A percentile compares a stretch with the other conserved stretches of the same genome.
Conservation (phyloP, 345 rosid genomes). For the Eutrema heterophyllum region DNA sequence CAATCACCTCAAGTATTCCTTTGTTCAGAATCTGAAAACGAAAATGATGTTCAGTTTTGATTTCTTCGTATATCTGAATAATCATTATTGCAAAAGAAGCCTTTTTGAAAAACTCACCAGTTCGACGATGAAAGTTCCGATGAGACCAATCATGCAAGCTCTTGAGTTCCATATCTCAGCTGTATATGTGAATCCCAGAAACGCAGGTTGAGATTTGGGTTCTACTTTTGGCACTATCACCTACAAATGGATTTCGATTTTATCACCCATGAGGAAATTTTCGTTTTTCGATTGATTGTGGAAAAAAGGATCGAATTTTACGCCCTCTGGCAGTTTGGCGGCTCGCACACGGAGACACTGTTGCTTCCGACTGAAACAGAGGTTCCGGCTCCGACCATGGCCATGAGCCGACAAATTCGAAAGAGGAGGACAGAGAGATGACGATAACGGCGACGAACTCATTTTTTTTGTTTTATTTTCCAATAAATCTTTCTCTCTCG, state of each 20-base stretch:
- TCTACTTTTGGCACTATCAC: slow-evolving; percentile 71
- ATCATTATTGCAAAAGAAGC: background rate
- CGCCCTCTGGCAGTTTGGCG: slow-evolving; percentile 69
- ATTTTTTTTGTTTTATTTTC: background rate
- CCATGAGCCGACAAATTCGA: background rate
- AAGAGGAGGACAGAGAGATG: slow-evolving; percentile 1
- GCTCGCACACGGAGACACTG: slow-evolving; percentile 40
- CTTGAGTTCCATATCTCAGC: slow-evolving; percentile 92
- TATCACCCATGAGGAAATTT: background rate
- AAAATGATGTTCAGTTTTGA: background rate
- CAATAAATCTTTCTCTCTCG: background rate
- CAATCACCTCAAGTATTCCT: slow-evolving; percentile 71
- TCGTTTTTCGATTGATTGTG: background rate
- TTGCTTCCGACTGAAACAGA: slow-evolving; percentile 5
- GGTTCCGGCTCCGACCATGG: background rate
- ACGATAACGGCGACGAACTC: slow-evolving; percentile 5
- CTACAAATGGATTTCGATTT: background rate
- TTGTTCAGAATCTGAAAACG: slow-evolving; percentile 62
- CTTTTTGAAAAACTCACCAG: slow-evolving; percentile 34
- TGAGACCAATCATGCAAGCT: slow-evolving; percentile 90
- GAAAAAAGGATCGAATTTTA: slow-evolving; percentile 3
- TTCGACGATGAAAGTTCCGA: slow-evolving; percentile 68
- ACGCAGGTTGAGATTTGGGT: slow-evolving; percentile 67
- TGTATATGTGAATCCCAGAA: slow-evolving; percentile 73
- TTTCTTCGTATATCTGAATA: background rate